Base-by-base conservation (phyloP, 768 basidiomycete genomes). In the Suillus occidentalis region DNA sequence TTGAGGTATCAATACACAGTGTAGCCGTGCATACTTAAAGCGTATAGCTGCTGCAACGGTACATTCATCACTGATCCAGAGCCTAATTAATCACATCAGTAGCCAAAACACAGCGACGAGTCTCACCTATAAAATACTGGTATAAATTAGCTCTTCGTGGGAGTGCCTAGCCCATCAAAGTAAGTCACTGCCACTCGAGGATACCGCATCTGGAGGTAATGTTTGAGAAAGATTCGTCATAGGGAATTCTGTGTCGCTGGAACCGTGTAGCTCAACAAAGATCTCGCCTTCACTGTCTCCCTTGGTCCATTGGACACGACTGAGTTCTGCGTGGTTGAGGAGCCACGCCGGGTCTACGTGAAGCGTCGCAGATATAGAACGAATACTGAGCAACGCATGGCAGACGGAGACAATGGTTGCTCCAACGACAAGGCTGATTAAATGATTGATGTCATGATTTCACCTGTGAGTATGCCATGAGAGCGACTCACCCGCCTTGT, bases 281-380 rank as follows among this genome's bases (percentile, higher is more conserved):
- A 81, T 69, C 66, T 80, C 79, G 37, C 76, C 75, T 36, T 77
- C 74, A n/a, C 71, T 73, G 4, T 71, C 67, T 7, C 78, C 80
- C 25, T 58, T 66, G 37, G 71, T 73, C 77, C 77, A 79, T 2
- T 67, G 72, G 1, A 82, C 76, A 16, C 81, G 78, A 59, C 75
- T 78, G n/a, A 82, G 76, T 71, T 83, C 80, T 13, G 76, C 74
- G 65, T 78, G 76, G 67, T 74, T 81, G 28, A 83, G 71, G 6
- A 82, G 72, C 79, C 77, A 80, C 10, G 77, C 74, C 12, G 78
- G 74, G 55, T 79, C 76, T 20, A 81, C 76, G 40, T 78, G 77
- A 14, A 81, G 72, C 28, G 73, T 62, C 22, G 73, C 73, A 18
- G 81, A 77, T 12, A 81, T 72, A 13, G 80, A 81, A 58, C 76